phyloP scores from a whole-genome alignment of 2,329 filamentous ascomycete genomes.

The Paradendryphiella salina region DNA sequence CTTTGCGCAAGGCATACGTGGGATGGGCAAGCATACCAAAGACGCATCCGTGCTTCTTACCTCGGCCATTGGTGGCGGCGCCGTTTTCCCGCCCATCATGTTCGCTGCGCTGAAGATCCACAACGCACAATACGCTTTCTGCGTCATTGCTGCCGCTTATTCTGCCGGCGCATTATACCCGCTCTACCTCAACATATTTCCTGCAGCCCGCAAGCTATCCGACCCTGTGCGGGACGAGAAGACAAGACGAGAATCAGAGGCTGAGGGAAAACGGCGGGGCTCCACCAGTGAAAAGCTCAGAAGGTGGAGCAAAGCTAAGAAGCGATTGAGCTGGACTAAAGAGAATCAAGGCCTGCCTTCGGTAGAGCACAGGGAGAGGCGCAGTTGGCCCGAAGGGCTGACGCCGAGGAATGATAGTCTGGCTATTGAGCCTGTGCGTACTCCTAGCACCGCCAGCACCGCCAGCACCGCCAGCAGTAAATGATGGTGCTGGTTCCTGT shows the following conservation, averaged over 20 bases:
- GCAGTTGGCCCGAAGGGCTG: constrained; percentile 38
- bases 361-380: constrained; percentile 38
- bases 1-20: constrained; percentile 61
- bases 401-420: constrained; percentile 20
- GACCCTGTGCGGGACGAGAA: constrained; percentile 51
- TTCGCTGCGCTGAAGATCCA: constrained; percentile 49
- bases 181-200: constrained; percentile 56
- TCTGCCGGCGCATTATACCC: constrained; percentile 58
- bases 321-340: constrained; percentile 26
- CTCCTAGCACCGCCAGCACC: constrained; percentile 12
- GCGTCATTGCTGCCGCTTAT: constrained; percentile 58
- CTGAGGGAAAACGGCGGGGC: constrained; percentile 28
- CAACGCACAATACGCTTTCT: constrained; percentile 55
- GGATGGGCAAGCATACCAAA: constrained; percentile 62
- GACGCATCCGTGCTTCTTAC: constrained; percentile 59
- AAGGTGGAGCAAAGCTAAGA: constrained; percentile 31
- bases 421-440: constrained; percentile 19
- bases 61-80: constrained; percentile 59
- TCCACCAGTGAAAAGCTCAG: constrained; percentile 23
- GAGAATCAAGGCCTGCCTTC: constrained; percentile 29
- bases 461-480: constrained; percentile 7
- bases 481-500: background rate
- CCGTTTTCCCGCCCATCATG: constrained; percentile 60
- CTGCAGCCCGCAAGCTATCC: constrained; percentile 54
- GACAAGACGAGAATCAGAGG: constrained; percentile 30